Percentiles rank a stretch among this genome's conserved stretches.
Conservation (phyloP, 345 rosid species). For the Eucalyptus marginata region DNA sequence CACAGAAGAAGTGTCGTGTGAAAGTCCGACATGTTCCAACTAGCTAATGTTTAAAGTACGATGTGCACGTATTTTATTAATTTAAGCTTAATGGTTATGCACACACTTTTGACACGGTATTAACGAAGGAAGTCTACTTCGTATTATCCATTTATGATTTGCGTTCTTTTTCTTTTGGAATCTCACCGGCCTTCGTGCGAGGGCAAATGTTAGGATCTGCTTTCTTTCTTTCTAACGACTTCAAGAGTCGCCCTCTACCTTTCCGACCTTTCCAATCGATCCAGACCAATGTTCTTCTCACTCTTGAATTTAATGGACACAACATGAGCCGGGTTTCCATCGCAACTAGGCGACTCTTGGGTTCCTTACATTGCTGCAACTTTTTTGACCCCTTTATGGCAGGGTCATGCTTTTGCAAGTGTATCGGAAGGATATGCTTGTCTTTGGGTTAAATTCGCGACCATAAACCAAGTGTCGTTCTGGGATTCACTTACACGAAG, state of each 20-base stretch:
- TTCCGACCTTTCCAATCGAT: background rate
- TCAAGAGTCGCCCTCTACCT: background rate
- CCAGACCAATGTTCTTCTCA: background rate
- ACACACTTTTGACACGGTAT: background rate
- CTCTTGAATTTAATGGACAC: background rate
- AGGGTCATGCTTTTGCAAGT: background rate
- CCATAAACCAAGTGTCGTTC: background rate
- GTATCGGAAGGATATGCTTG: background rate
- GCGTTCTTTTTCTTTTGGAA: background rate
- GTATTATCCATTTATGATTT: background rate
- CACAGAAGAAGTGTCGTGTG: background rate
- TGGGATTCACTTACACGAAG: background rate
- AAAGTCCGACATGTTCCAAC: background rate
- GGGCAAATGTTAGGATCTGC: background rate
- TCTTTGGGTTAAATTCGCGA: background rate
- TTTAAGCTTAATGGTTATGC: background rate
- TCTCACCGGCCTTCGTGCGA: background rate
- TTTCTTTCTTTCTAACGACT: background rate
- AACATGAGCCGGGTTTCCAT: background rate
- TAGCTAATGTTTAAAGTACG: background rate
- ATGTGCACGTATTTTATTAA: background rate
- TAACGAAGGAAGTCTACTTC: background rate
- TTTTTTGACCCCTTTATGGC: background rate
- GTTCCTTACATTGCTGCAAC: background rate
- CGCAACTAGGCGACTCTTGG: background rate